Evolutionary conservation across 306 rosid species (phyloP).

Genomic region (Parietaria judaica): DNA sequence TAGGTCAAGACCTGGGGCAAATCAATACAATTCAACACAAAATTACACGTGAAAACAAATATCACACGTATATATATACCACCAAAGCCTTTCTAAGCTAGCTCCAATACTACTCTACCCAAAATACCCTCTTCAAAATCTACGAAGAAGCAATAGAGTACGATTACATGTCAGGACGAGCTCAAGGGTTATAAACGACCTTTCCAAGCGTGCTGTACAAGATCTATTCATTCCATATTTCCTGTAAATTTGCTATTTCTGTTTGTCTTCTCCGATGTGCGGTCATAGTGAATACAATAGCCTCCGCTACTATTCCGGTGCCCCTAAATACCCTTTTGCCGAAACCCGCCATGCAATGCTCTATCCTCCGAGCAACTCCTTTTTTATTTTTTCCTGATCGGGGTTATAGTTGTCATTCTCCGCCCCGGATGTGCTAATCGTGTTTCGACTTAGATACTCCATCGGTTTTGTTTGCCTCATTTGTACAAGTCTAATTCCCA

Average conservation of each 20-base stretch:
- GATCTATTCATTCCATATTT: constrained; percentile 7
- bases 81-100: constrained; percentile 13
- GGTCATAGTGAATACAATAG: constrained; percentile 11
- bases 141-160: constrained; percentile 30
- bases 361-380: constrained; percentile 24
- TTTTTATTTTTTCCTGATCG: constrained; percentile 47
- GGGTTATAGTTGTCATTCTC: constrained; percentile 70
- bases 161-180: constrained; percentile 73
- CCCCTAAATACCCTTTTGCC: constrained; percentile 48
- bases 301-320: constrained; percentile 21
- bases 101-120: not conserved
- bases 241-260: constrained; percentile 25
- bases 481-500: constrained; percentile 35
- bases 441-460: constrained; percentile 35
- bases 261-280: constrained; percentile 29
- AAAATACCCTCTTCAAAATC: not conserved
- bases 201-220: constrained; percentile 60
- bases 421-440: constrained; percentile 60
- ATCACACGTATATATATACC: constrained; percentile 37
- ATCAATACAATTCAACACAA: not conserved
- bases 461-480: constrained; percentile 38
- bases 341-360: constrained; percentile 73
- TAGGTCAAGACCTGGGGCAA: not conserved
- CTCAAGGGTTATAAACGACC: constrained; percentile 53
- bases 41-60: constrained; percentile 15